Conservation (phyloP, 305 asterid species). For the Fraxinus velutina region DNA sequence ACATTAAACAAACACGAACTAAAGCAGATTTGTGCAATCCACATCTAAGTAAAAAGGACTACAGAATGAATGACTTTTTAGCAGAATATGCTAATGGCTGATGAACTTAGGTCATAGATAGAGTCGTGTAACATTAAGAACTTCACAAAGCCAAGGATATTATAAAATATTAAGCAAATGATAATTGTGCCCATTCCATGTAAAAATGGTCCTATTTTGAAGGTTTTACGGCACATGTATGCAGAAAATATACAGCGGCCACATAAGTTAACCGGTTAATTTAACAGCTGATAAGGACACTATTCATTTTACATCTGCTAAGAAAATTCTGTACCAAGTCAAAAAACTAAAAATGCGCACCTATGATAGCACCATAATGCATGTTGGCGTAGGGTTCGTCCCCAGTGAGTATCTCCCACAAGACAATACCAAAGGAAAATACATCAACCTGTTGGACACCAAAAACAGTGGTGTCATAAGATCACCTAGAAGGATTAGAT, state of each 20-base stretch:
- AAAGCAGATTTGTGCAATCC: neutral
- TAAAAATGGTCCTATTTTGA: neutral
- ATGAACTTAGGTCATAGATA: neutral
- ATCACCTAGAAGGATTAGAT: conserved; percentile 8
- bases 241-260: neutral
- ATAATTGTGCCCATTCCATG: neutral
- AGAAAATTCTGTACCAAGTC: conserved; percentile 7
- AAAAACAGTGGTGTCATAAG: conserved; percentile 14
- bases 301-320: conserved; percentile 7
- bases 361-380: conserved; percentile 88
- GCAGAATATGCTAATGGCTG: neutral
- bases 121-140: neutral
- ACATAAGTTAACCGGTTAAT: neutral
- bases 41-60: neutral
- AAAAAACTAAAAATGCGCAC: conserved; percentile 34
- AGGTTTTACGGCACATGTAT: neutral
- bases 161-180: neutral
- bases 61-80: neutral
- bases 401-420: conserved; percentile 92
- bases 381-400: conserved; percentile 87
- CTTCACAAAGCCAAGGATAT: neutral
- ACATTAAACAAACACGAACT: neutral
- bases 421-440: conserved; percentile 77
- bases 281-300: neutral
- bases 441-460: conserved; percentile 63